Evolutionary conservation across 352 stramenopile genomes (phyloP), one percentile per base, ranked within the genome.

Genomic region (Thraustochytrium sp.): DNA sequence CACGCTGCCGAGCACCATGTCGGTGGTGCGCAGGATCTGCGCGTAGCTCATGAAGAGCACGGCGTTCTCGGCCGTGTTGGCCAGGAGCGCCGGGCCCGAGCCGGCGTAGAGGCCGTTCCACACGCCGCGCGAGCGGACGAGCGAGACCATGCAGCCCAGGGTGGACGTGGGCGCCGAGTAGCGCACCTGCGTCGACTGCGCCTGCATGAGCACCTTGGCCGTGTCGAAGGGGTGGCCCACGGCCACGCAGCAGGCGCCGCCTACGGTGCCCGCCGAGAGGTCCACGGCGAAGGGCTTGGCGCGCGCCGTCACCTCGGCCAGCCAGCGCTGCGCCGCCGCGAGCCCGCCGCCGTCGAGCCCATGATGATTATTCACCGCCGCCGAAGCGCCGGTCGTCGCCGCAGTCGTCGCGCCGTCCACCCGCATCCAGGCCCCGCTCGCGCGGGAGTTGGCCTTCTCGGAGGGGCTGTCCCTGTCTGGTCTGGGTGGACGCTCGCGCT

Each of bases 141-240:
- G 40, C 29, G 11, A 37, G 16, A 82, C 74, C 36, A 82, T 51
- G 74, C 74, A 82, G 34, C 74, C 74, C 8, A 82, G 42, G 0
- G 74, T 84, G 40, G 40, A 83, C 11, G 31, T 53, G 26, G 31
- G 40, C 21, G 44, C 26, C 21, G 62, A 18, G 49, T 55, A 77
- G 37, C 49, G 40, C 23, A 49, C 34, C 56, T 63, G 16, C 21
- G 65, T 84, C 9, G 61, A 84, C 76, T 84, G 74, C 21, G 91
- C 94, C 87, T 95, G 91, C 62, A 94, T 84, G 53, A 76, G 76
- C 37, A 84, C 76, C 42, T 76, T 76, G 38, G 56, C 76, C 21
- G 76, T 84, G 61, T 84, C 76, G 31, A 84, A 40, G 59, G 76
- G 76, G 61, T 84, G 76, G 46, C 76, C 76, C 4, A 84, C 42